Conservation (phyloP, 2,329 filamentous ascomycete genomes). For the Aspergillus sp. region DNA sequence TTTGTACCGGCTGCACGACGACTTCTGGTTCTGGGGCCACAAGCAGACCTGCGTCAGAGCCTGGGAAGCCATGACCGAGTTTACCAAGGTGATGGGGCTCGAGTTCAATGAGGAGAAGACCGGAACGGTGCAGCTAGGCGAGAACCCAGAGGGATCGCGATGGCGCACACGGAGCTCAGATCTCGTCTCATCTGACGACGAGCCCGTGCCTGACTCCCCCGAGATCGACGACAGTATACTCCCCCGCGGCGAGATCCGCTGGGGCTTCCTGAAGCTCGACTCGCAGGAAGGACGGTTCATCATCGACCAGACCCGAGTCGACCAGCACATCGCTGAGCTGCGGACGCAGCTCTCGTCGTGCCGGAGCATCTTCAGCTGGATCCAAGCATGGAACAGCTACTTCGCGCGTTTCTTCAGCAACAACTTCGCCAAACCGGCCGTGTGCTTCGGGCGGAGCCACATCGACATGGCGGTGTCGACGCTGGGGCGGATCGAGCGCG, state of each 20-base stretch:
- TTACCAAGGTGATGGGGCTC: slow-evolving; percentile 48
- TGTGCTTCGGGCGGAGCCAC: slow-evolving; percentile 47
- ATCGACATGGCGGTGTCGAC: slow-evolving; percentile 47
- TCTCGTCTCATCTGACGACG: neutral
- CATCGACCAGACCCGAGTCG: slow-evolving; percentile 51
- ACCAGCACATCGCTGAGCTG: slow-evolving; percentile 52
- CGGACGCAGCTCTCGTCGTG: slow-evolving; percentile 48
- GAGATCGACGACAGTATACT: slow-evolving; percentile 22
- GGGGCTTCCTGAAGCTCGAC: slow-evolving; percentile 52
- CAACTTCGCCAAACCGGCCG: slow-evolving; percentile 48
- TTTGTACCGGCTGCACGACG: slow-evolving; percentile 56
- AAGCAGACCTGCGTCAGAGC: slow-evolving; percentile 46
- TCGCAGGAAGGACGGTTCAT: slow-evolving; percentile 45
- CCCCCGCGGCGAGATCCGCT: slow-evolving; percentile 46
- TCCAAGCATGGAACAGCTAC: slow-evolving; percentile 53
- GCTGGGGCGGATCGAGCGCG: slow-evolving; percentile 43
- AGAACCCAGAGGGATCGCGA: slow-evolving; percentile 5
- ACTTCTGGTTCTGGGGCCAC: slow-evolving; percentile 59
- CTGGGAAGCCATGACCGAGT: slow-evolving; percentile 51
- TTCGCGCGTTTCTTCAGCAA: slow-evolving; percentile 48
- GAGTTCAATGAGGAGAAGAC: slow-evolving; percentile 51
- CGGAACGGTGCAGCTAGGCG: slow-evolving; percentile 39
- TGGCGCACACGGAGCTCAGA: slow-evolving; percentile 2
- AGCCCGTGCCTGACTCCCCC: neutral
- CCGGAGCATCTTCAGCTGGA: slow-evolving; percentile 49